phyloP scores from a whole-genome alignment of 495 filamentous ascomycete species.

The Friedmanniomyces endolithicus region DNA sequence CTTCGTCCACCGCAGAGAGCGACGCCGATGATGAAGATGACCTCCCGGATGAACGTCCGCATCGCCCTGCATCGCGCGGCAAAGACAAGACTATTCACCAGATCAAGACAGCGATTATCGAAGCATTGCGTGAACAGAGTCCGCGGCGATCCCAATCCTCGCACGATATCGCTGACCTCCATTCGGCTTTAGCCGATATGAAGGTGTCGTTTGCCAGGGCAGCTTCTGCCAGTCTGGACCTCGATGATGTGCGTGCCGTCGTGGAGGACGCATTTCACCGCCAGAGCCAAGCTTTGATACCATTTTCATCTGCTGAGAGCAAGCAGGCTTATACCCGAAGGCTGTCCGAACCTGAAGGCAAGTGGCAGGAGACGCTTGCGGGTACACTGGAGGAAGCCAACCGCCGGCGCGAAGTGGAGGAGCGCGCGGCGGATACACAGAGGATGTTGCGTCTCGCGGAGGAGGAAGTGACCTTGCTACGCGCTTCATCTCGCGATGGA shows the following conservation, averaged over 20 bases:
- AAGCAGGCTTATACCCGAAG: conserved; percentile 34
- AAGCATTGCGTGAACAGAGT: conserved; percentile 39
- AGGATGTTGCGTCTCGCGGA: conserved; percentile 59
- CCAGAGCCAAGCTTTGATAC: conserved; percentile 21
- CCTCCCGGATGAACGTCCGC: conserved; percentile 33
- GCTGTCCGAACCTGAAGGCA: conserved; percentile 31
- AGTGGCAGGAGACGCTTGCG: conserved; percentile 32
- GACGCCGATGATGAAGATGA: conserved; percentile 96
- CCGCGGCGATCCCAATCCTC: conserved; percentile 8
- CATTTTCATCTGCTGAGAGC: conserved; percentile 23
- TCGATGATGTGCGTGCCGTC: conserved; percentile 45
- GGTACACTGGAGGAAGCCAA: conserved; percentile 50
- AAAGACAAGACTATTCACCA: conserved; percentile 24
- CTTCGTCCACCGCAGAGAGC: conserved; percentile 43
- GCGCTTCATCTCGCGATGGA: conserved; percentile 55
- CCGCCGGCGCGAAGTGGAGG: conserved; percentile 54
- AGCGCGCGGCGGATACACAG: conserved; percentile 58
- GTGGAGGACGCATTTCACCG: conserved; percentile 40
- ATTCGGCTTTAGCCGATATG: conserved; percentile 46
- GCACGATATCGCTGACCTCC: conserved; percentile 34
- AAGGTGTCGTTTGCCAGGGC: conserved; percentile 36
- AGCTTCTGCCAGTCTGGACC: conserved; percentile 23
- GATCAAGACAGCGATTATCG: conserved; percentile 64
- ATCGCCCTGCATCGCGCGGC: conserved; percentile 52
- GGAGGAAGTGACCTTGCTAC: conserved; percentile 56